Conservation (phyloP, 176 grass and related monocot genomes). For the Eragrostis nindensis region DNA sequence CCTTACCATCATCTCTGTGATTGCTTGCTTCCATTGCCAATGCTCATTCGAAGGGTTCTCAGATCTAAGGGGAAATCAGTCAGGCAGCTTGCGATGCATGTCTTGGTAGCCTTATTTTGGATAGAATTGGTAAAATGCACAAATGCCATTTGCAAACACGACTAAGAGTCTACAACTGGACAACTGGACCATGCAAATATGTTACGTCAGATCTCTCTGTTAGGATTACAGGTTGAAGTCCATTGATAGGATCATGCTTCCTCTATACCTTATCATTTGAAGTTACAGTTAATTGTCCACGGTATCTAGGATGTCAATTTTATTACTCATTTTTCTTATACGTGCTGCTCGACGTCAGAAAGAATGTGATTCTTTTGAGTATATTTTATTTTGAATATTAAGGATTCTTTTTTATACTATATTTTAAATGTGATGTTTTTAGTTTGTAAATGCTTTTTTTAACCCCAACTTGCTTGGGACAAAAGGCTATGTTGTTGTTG, state of each 20-base stretch:
- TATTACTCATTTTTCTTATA: background rate
- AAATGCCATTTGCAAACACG: constrained; percentile 18
- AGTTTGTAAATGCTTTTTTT: constrained; percentile 36
- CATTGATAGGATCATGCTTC: background rate
- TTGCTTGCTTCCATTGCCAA: background rate
- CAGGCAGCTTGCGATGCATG: background rate
- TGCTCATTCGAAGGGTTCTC: background rate
- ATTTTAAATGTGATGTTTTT: background rate
- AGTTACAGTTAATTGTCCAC: constrained; percentile 12
- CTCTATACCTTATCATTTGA: constrained; percentile 1
- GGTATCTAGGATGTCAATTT: constrained; percentile 8
- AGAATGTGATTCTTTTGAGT: background rate
- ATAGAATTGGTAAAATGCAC: background rate
- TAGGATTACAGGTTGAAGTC: constrained; percentile 12
- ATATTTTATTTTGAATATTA: background rate
- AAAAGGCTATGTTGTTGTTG: too few species aligned
- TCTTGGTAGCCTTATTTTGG: constrained; percentile 23
- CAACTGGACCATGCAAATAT: constrained; percentile 18
- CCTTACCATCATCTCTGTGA: constrained; percentile 1
- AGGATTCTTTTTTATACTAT: background rate
- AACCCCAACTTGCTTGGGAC: too few species aligned
- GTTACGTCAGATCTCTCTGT: background rate
- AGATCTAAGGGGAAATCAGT: background rate
- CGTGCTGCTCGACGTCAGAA: background rate
- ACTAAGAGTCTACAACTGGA: background rate